Percentiles rank a stretch among this genome's conserved stretches.
phyloP scores from a whole-genome alignment of 805 yeast genomes.

The Lipomyces spencermartinsiae region DNA sequence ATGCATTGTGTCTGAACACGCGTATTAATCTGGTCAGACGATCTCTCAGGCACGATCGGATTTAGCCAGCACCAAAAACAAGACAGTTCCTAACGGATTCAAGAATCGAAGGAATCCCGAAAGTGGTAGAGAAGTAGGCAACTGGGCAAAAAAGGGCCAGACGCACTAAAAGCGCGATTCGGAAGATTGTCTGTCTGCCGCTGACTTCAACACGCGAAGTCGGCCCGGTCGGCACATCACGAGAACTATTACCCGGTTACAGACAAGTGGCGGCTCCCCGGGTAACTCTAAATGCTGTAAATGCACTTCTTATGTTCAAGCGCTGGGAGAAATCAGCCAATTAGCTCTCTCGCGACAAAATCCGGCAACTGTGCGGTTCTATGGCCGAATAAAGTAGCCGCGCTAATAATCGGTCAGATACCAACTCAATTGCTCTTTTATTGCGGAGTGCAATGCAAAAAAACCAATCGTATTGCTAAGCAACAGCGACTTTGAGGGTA shows the following conservation, averaged over 20 bases:
- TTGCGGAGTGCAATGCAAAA: not conserved
- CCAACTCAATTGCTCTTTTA: not conserved
- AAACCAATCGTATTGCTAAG: not conserved
- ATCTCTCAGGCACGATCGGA: no score
- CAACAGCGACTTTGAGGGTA: not conserved
- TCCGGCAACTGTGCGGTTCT: not conserved
- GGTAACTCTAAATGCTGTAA: not conserved
- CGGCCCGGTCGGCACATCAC: not conserved
- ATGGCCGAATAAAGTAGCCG: not conserved
- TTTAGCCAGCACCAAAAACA: not conserved
- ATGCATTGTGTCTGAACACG: constrained; percentile 9
- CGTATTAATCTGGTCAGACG: not conserved
- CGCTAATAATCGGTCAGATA: not conserved
- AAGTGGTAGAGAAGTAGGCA: not conserved
- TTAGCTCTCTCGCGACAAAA: not conserved
- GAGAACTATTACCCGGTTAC: not conserved
- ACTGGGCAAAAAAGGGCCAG: not conserved
- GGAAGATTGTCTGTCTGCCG: no score
- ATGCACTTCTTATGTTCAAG: not conserved
- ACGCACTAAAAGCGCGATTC: no score
- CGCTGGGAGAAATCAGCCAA: not conserved
- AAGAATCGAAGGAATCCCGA: not conserved
- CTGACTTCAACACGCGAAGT: not conserved
- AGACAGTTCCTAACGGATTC: not conserved
- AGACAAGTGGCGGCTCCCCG: not conserved